A percentile compares a stretch with the other conserved stretches of the same genome.
Evolutionary conservation across 2,329 filamentous ascomycete genomes (phyloP).

Genomic region (Pseudofabraea citricarpa): DNA sequence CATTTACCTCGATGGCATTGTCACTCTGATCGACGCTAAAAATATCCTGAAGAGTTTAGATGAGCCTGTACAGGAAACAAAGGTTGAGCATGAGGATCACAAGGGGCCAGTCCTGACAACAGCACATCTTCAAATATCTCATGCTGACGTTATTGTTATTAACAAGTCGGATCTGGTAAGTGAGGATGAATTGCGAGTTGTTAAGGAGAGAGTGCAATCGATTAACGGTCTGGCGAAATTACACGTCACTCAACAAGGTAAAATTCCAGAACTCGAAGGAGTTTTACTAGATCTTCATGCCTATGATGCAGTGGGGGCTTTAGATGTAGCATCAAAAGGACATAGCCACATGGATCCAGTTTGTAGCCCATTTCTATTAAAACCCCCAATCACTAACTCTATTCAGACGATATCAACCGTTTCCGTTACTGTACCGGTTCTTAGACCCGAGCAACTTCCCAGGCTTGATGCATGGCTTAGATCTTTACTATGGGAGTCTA

Average conservation of each 20-base stretch:
- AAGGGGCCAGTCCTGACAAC: conserved; percentile 75
- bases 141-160: conserved; percentile 90
- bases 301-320: conserved; percentile 74
- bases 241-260: conserved; percentile 74
- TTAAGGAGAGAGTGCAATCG: conserved; percentile 67
- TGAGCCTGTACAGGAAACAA: conserved; percentile 54
- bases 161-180: conserved; percentile 90
- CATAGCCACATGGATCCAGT: conserved; percentile 90
- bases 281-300: conserved; percentile 86
- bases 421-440: conserved; percentile 59
- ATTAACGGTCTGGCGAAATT: conserved; percentile 90
- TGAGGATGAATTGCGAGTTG: conserved; percentile 59
- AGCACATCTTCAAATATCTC: conserved; percentile 92
- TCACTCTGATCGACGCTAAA: conserved; percentile 92
- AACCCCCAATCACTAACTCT: too few species aligned
- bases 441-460: conserved; percentile 53
- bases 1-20: conserved; percentile 95
- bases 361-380: conserved; percentile 25
- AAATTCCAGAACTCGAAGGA: conserved; percentile 77
- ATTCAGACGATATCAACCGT: conserved; percentile 81
- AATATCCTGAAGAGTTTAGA: conserved; percentile 82
- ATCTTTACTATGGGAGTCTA: conserved; percentile 76
- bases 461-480: conserved; percentile 77
- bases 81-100: conserved; percentile 42
- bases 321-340: conserved; percentile 70